phyloP scores from a whole-genome alignment of 2,329 filamentous ascomycete species.

The Rutstroemia sp. region DNA sequence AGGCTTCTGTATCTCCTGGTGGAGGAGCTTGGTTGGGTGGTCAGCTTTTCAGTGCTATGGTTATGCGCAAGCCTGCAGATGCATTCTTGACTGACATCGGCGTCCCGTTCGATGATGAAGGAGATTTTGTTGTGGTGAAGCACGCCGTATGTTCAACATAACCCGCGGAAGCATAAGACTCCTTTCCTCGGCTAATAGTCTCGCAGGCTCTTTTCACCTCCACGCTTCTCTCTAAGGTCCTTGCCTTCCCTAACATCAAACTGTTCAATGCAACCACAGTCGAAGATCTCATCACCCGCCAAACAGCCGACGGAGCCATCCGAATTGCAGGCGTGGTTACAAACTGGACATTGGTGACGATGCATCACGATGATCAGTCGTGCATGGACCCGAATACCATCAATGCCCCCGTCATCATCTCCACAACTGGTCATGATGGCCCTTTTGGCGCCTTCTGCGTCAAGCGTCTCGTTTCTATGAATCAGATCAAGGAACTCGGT shows the following conservation, averaged over 20 bases:
- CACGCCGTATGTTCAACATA: constrained; percentile 50
- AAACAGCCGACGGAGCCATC: constrained; percentile 44
- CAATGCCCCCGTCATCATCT: constrained; percentile 83
- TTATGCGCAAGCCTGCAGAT: constrained; percentile 89
- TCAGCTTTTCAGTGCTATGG: constrained; percentile 91
- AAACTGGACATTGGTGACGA: constrained; percentile 89
- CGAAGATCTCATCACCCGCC: constrained; percentile 85
- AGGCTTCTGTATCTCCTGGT: constrained; percentile 79
- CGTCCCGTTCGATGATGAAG: constrained; percentile 82
- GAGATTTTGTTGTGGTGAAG: constrained; percentile 85
- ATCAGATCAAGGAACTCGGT: constrained; percentile 71
- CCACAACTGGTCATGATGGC: constrained; percentile 83
- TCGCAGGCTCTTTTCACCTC: constrained; percentile 71
- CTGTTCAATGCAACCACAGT: constrained; percentile 93
- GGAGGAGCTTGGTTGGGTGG: constrained; percentile 90
- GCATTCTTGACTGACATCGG: constrained; percentile 74
- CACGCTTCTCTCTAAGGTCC: constrained; percentile 75
- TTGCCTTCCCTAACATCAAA: constrained; percentile 85
- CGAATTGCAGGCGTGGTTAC: constrained; percentile 85
- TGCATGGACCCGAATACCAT: constrained; percentile 99
- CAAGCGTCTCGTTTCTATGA: constrained; percentile 87
- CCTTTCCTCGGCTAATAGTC: neutral
- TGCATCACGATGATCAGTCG: constrained; percentile 82
- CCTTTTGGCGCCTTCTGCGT: constrained; percentile 88
- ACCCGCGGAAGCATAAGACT: too few relatives aligned